Percentiles rank a stretch among this genome's conserved stretches.
phyloP scores from a whole-genome alignment of 805 yeast species.

The Geotrichum ghanense region DNA sequence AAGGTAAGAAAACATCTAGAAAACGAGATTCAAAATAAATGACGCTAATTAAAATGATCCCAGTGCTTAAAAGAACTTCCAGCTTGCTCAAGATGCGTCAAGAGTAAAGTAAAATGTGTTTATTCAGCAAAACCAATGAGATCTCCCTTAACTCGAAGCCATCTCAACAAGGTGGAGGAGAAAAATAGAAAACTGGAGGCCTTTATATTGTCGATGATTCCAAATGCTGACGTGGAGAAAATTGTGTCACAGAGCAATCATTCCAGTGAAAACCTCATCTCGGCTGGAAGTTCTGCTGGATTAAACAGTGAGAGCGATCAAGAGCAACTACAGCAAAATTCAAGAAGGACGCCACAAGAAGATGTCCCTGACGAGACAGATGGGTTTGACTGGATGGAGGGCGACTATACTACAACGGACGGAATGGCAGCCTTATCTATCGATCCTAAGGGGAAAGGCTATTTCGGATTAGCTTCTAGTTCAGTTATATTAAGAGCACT shows the following conservation, averaged over 20 bases:
- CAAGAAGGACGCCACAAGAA: constrained; percentile 21
- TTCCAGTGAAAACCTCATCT: background rate
- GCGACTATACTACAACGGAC: constrained; percentile 32
- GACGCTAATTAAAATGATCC: background rate
- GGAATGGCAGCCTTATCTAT: constrained; percentile 56
- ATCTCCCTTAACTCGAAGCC: constrained; percentile 64
- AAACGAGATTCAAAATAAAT: background rate
- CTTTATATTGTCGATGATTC: constrained; percentile 34
- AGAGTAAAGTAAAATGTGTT: constrained; percentile 60
- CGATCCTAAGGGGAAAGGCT: constrained; percentile 44
- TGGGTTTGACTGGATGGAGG: constrained; percentile 53
- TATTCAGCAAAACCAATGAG: constrained; percentile 71
- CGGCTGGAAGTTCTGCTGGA: background rate
- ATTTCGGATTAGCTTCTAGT: constrained; percentile 54
- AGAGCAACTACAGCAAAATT: constrained; percentile 1
- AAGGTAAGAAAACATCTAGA: constrained; percentile 24
- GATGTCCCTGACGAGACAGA: constrained; percentile 35
- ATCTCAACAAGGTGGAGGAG: constrained; percentile 65
- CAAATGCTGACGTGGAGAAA: constrained; percentile 36
- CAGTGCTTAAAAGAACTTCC: constrained; percentile 69
- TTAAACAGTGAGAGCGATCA: constrained; percentile 10
- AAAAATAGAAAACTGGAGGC: constrained; percentile 37
- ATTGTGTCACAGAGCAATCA: constrained; percentile 7
- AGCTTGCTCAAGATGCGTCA: constrained; percentile 60
- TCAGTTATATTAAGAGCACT: constrained; percentile 42